Base-by-base conservation (phyloP, 331 rosid species). In the Rosa hybrid region DNA sequence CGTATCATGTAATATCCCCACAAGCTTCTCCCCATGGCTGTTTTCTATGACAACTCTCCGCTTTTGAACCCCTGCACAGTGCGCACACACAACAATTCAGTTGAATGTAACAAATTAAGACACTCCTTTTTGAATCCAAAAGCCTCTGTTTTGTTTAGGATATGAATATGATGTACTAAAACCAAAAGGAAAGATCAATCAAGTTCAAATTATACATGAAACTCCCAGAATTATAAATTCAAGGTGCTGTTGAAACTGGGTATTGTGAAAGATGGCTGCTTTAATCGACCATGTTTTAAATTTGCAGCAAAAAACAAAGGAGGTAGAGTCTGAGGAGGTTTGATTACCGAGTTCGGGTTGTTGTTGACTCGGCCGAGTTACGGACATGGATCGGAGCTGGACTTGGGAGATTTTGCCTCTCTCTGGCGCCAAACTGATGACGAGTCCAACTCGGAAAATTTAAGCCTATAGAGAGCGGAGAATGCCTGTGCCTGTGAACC, bases 1-100 rank as follows among this genome's bases (percentile, higher is more conserved):
- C 0, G 90, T 86, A 56, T 87, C 90, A 50, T 90, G 98, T 70
- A 95, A 88, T 74, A 90, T 87, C n/a, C 98, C 98, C 11, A 84
- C 92, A 27, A 95, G 96, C 80, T 88, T 91, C 79, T 95, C 97
- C 16, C 89, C 94, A 21, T 88, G 88, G 46, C 34, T 48, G 84
- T 92, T 94, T 82, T 75, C 82, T 74, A 90, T 46, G 1, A 72
- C 25, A 39, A 89, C 65, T 80, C 87, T 89, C 78, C 82, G 76
- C 77, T 53, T 68, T 20, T 23, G 84, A 79, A 68, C 74, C 78
- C 65, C 91, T 84, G 87, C 82, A 30, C 34, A 30, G 34, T 30
- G 34, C 34, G 2, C 34, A 67, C n/a, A 21, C 12, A 18, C n/a
- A 3, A 53, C 12, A 30, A 34, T 34, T 34, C 18, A 18, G 44